Conservation (phyloP, 768 basidiomycete species). For the Leucogyrophana mollusca region DNA sequence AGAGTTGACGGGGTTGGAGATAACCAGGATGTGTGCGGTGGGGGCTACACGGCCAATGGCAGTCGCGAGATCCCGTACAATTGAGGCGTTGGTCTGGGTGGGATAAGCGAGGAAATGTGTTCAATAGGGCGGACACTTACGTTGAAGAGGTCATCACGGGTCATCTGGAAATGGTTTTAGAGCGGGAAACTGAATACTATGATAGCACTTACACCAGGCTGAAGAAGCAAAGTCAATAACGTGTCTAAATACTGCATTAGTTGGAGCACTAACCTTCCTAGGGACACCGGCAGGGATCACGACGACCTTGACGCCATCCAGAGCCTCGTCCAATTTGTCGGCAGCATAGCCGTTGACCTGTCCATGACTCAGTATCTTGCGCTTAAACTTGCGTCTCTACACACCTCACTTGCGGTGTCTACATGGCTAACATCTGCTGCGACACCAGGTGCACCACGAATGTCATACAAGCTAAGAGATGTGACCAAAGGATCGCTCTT, state of each 20-base stretch:
- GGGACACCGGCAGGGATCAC: slow-evolving; percentile 99
- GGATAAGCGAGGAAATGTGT: background rate
- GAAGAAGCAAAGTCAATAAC: slow-evolving; percentile 29
- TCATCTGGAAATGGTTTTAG: slow-evolving; percentile 65
- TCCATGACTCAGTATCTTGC: slow-evolving; percentile 4
- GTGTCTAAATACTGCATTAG: background rate
- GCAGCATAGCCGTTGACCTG: slow-evolving; percentile 81
- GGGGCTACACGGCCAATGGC: slow-evolving; percentile 85
- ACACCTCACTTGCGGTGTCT: slow-evolving; percentile 78
- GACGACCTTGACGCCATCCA: slow-evolving; percentile 88
- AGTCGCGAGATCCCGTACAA: slow-evolving; percentile 92
- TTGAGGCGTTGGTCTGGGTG: slow-evolving; percentile 89
- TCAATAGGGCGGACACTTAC: slow-evolving; percentile 41
- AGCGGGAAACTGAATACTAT: slow-evolving; percentile 7
- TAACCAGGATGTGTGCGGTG: slow-evolving; percentile 91
- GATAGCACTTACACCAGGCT: slow-evolving; percentile 76
- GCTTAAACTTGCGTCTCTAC: slow-evolving; percentile 22
- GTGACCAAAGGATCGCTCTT: slow-evolving; percentile 91
- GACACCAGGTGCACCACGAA: slow-evolving; percentile 94
- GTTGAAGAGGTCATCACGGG: slow-evolving; percentile 95
- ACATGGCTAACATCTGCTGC: slow-evolving; percentile 97
- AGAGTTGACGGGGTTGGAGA: slow-evolving; percentile 98
- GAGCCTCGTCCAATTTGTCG: slow-evolving; percentile 85
- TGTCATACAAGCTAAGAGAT: slow-evolving; percentile 87
- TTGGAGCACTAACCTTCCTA: slow-evolving; percentile 68